Base-by-base conservation (phyloP, 768 basidiomycete species). In the Auricularia heimuer region DNA sequence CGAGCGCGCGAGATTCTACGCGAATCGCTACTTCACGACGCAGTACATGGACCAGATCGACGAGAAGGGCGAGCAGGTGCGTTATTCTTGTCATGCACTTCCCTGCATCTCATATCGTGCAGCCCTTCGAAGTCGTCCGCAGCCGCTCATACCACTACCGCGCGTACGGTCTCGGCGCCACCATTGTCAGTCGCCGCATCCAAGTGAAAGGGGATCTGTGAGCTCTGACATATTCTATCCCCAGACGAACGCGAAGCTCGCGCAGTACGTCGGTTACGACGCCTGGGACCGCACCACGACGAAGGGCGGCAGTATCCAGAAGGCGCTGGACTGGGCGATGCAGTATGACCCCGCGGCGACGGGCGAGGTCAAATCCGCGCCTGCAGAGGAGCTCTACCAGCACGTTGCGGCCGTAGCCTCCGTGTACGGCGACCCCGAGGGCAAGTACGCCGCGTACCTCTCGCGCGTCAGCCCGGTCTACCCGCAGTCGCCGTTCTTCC, bases 141-240 rank as follows among this genome's bases (percentile, higher is more conserved):
- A 85, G 85, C 1, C 77, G 83, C 10, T 85, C 87, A 18, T 88
- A 83, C 71, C 86, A 88, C 70, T 88, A 88, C 70, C 80, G 84
- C 7, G 79, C 81, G 0, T 88, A 86, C 74, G 88, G 88, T 66
- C 77, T 88, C 18, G 83, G 82, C 1, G 86, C 85, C 8, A 84
- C 87, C 81, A 83, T 87, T 61, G 82, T 82, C 66, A 77, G 81
- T 71, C 24, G 63, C 35, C 56, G 33, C 11, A 18, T 36, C 42
- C 51, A 16, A 33, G 35, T 29, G 29, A 29, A 29, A 29, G 29
- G 29, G 2, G 29, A 29, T 29, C 29, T 29, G 29, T 29, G 29
- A 29, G 29, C 29, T 29, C 29, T 29, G 29, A 29, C 29, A 29
- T 29, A 29, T 29, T 29, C 29, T 29, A 29, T 29, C 29, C 29